Conservation (phyloP, 768 basidiomycete species). For the Tricholomella constricta region DNA sequence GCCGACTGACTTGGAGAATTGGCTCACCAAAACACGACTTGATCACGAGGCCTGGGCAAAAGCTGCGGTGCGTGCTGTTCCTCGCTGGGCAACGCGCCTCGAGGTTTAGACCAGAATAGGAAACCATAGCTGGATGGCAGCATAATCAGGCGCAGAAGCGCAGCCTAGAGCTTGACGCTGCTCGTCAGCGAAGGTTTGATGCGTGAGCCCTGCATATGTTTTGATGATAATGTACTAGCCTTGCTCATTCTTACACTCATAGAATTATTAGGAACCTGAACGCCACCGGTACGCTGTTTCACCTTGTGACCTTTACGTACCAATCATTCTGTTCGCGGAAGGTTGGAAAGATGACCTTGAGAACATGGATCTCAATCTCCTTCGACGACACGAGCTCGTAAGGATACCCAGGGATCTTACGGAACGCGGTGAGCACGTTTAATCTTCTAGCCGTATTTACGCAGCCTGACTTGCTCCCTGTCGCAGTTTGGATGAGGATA, state of each 20-base stretch:
- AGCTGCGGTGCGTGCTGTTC: conserved; percentile 21
- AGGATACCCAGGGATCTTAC: conserved; percentile 40
- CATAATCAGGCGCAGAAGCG: conserved; percentile 33
- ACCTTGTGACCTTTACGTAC: neutral
- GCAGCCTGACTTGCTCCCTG: neutral
- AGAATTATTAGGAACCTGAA: conserved; percentile 18
- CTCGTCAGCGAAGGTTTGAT: conserved; percentile 36
- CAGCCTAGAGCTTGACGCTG: conserved; percentile 35
- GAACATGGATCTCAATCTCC: conserved; percentile 20
- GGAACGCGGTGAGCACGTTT: conserved; percentile 33
- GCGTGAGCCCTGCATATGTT: conserved; percentile 31
- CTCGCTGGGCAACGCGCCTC: neutral
- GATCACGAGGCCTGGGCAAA: conserved; percentile 29
- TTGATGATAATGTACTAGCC: neutral
- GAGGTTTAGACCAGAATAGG: conserved; percentile 20
- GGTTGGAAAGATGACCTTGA: conserved; percentile 41
- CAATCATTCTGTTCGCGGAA: conserved; percentile 17
- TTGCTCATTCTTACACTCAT: neutral
- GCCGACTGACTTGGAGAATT: conserved; percentile 23
- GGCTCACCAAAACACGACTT: conserved; percentile 32
- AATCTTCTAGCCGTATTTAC: neutral
- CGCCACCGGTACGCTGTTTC: conserved; percentile 8
- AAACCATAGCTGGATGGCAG: conserved; percentile 32
- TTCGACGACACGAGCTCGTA: conserved; percentile 34
- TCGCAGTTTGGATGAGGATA: conserved; percentile 41